Evolutionary conservation across 83 land plant species (phyloP), one percentile per base, ranked within the genome.

Genomic region (Picea engelmannii): DNA sequence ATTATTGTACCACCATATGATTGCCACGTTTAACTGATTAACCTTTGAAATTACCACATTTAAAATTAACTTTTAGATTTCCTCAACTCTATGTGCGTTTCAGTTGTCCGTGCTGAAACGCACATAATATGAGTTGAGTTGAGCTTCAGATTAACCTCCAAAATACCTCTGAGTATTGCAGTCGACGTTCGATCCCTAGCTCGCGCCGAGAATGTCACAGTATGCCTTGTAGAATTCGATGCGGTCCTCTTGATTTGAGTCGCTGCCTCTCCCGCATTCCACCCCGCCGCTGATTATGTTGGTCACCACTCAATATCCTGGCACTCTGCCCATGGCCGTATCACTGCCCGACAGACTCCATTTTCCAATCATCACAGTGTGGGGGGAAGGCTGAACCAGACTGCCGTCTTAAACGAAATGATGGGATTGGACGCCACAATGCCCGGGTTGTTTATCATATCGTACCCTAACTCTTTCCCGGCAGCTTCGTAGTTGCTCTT

Each of bases 321-420:
- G 80, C 12, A 78, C 47, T 23, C 91, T 74, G 13, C 86, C 84
- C 8, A 87, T 89, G 0, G 76, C 47, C 1, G 0, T 68, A 65
- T 91, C 93, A 1, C 79, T 83, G 9, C 66, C 66, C 4, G 91
- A 85, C 17, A 88, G 95, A 38, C 81, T 82, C 84, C 90, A 91
- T 17, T 67, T 12, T 0, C 92, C 93, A 59, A 81, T 79, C 55
- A 91, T 91, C 35, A 84, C 95, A n/a, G 52, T 85, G 76, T 93
- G 95, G 80, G 89, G 78, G 2, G 90, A 89, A 1, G 93, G 93
- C 80, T 88, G 83, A 87, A 89, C 94, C 94, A 91, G 31, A 93
- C 9, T 5, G 95, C 93, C n/a, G 94, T 83, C 83, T 91, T 84
- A 82, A 93, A 92, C 7, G 95, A 79, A 17, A 85, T 63, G 0